Base-by-base conservation (phyloP, 1,139 yeast genomes). In the Kodamaea derodonti region DNA sequence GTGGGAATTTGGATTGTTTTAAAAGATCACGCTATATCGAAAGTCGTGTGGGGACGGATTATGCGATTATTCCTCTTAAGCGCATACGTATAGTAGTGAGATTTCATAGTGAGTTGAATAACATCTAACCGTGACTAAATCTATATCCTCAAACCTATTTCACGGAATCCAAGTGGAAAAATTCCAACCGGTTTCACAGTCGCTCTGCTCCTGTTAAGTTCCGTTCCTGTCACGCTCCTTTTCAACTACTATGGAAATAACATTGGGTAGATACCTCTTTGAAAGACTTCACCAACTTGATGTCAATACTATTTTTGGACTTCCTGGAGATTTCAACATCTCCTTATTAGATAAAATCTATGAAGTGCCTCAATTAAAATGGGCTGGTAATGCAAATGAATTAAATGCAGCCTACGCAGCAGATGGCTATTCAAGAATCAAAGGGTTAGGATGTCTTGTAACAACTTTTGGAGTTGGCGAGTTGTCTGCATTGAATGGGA, bases 381-480 rank as follows among this genome's bases (percentile, higher is more conserved):
- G 72, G 72, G 67, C 67, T 2, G 72, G 72, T 26, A 62, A 63
- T 43, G 67, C 69, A 48, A 65, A 65, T 42, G 70, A 65, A 43
- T 58, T 65, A 48, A 65, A 63, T 35, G 69, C 71, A 9, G 67
- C 72, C 15, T 64, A 65, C 40, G 69, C 72, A 24, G 70, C 67
- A 15, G 72, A 65, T 39, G 71, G 72, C 4, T 65, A 65, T 46
- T 57, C 68, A 22, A 48, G 72, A 43, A 52, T 65, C 37, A 65
- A 63, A 41, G 58, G 68, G 16, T 51, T 65, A 33, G 62, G 58
- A 4, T 63, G 65, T 39, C 46, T 65, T 30, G 61, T 65, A 30
- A 65, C 72, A 33, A 65, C 71, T 25, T 65, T 64, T 40, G 72
- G 71, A 10, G 69, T 63, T 15, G 71, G 72, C 27, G 72, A 65